Conservation (phyloP, 805 yeast genomes). For the Suhomyces tanzawaensis region DNA sequence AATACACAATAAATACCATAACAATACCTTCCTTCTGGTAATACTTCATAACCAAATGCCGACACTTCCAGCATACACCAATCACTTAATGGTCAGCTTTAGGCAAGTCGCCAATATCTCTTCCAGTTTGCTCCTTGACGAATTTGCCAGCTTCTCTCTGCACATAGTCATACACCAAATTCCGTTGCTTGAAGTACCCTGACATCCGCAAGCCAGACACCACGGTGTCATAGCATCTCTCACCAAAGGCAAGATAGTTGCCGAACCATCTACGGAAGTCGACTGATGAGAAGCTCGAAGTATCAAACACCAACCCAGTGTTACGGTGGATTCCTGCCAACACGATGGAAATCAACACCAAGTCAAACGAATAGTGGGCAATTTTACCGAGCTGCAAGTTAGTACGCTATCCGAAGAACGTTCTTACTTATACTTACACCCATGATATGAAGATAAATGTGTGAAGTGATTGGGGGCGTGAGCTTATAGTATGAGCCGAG, state of each 20-base stretch:
- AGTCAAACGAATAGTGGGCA: conserved; percentile 72
- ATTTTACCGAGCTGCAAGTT: conserved; percentile 53
- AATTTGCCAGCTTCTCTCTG: conserved; percentile 28
- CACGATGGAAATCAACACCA: conserved; percentile 73
- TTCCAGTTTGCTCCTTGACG: conserved; percentile 30
- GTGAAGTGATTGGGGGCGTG: not conserved
- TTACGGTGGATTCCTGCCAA: conserved; percentile 83
- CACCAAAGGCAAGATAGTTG: conserved; percentile 60
- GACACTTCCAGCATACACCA: too few relatives aligned
- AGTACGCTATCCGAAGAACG: conserved; percentile 1
- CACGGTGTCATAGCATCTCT: conserved; percentile 50
- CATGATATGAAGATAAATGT: not conserved
- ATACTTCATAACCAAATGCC: too few relatives aligned
- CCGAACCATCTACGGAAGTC: conserved; percentile 47
- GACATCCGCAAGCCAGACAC: conserved; percentile 46
- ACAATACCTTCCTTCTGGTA: too few relatives aligned
- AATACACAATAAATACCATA: too few relatives aligned
- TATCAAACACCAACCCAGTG: conserved; percentile 67
- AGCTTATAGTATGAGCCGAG: too few relatives aligned
- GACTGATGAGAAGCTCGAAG: conserved; percentile 47
- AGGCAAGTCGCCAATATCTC: conserved; percentile 24
- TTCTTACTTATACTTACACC: conserved; percentile 6
- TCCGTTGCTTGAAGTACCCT: conserved; percentile 49
- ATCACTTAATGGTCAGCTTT: conserved; percentile 8
- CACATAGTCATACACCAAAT: conserved; percentile 35